Percentiles rank a stretch among this genome's conserved stretches.
Conservation (phyloP, 2,329 filamentous ascomycete genomes). For the Aspergillus persii region DNA sequence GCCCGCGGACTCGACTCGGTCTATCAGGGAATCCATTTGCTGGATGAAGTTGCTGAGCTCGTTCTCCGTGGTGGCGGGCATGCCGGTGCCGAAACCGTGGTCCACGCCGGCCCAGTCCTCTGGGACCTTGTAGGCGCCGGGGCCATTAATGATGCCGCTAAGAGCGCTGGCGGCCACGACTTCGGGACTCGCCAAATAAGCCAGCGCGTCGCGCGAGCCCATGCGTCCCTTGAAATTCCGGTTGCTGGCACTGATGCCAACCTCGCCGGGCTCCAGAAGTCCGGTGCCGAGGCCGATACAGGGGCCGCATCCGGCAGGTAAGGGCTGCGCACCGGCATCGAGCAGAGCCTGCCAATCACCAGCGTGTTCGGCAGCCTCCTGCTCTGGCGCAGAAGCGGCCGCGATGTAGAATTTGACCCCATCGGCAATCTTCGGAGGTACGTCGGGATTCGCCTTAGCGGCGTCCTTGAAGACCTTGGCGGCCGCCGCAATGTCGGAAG, state of each 20-base stretch:
- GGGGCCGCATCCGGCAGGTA: conserved; percentile 74
- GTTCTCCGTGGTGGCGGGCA: conserved; percentile 62
- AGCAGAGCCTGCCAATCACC: conserved; percentile 84
- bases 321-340: conserved; percentile 70
- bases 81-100: conserved; percentile 61
- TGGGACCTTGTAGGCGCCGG: conserved; percentile 74
- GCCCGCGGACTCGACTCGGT: conserved; percentile 44
- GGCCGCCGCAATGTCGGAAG: conserved; percentile 77
- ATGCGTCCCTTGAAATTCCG: conserved; percentile 91
- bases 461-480: conserved; percentile 83
- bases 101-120: conserved; percentile 61
- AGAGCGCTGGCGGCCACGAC: conserved; percentile 89
- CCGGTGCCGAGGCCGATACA: conserved; percentile 85
- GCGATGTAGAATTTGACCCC: conserved; percentile 87
- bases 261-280: conserved; percentile 78
- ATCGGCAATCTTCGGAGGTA: conserved; percentile 66
- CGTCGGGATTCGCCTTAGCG: conserved; percentile 57
- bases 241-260: conserved; percentile 80
- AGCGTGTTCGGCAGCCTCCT: conserved; percentile 70
- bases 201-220: conserved; percentile 75
- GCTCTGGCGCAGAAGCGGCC: conserved; percentile 76
- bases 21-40: conserved; percentile 64
- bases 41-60: conserved; percentile 69
- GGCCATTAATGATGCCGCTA: conserved; percentile 54
- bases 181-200: conserved; percentile 85